Base-by-base conservation (phyloP, 441 rosid genomes). In the Populus hybrid region DNA sequence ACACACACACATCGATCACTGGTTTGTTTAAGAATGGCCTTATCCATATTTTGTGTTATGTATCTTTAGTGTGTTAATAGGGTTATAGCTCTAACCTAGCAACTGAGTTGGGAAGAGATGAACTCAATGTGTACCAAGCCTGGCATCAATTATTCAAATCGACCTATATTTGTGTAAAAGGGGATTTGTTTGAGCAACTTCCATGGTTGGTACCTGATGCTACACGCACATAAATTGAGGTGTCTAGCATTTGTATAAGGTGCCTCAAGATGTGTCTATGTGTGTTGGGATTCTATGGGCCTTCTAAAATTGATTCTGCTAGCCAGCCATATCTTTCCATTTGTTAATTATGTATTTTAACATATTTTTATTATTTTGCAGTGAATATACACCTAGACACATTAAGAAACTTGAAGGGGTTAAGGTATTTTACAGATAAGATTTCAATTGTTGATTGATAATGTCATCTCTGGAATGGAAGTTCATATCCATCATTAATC, bases 331-430 rank as follows among this genome's bases (percentile, higher is more conserved):
- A 36, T 31, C 31, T 14, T 67, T 75, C 70, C 65, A 40, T 16
- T 21, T 73, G 71, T 76, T 70, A 70, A 56, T 70, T 72, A 33
- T 63, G 61, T 31, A 20, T 59, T 40, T n/a, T 53, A 26, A n/a
- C 64, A 63, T 66, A 31, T 73, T 70, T 56, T 56, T 77, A 50
- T 53, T 53, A 5, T 18, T 53, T 50, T 89, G 90, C 89, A 95
- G 98, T 89, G 98, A 95, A 84, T 94, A 83, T 83, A 94, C 92
- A 64, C 99, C 99, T 16, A 87, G 99, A 82, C 92, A 89, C 78
- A 94, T 94, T 77, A 92, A 93, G 87, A 87, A 87, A 84, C 90
- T 95, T 45, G 98, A 92, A 66, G 94, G 93, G 64, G 72, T 89
- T 70, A 88, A 93, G 97, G 99, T 95, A 83, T 71, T 79, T 64